Evolutionary conservation across 2,329 filamentous ascomycete species (phyloP).

Genomic region (Ascochyta rabiei): DNA sequence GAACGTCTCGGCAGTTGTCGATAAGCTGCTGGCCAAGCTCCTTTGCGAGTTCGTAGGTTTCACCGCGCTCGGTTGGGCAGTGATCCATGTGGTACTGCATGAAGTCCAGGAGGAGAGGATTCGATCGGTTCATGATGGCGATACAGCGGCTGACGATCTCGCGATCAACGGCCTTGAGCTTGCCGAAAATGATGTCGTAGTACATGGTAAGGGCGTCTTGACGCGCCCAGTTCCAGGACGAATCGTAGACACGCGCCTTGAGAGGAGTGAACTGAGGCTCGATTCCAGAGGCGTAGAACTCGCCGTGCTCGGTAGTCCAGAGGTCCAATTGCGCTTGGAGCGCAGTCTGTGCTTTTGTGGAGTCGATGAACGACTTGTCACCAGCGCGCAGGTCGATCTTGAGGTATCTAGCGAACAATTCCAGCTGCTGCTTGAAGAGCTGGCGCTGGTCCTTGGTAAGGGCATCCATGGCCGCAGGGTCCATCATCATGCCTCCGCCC

Average conservation of each 20-base stretch:
- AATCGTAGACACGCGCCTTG: conserved; percentile 96
- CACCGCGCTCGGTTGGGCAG: conserved; percentile 93
- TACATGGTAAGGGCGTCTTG: conserved; percentile 99
- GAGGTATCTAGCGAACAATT: conserved; percentile 91
- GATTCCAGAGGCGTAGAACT: conserved; percentile 93
- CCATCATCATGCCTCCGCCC: conserved; percentile 97
- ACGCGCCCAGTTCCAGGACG: conserved; percentile 98
- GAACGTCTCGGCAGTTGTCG: conserved; percentile 94
- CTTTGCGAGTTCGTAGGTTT: conserved; percentile 98
- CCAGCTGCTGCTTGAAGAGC: conserved; percentile 97
- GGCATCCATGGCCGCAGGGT: conserved; percentile 93
- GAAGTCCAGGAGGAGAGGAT: conserved; percentile 92
- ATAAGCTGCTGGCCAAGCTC: conserved; percentile 91
- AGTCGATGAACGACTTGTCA: conserved; percentile 87
- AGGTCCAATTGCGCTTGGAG: conserved; percentile 93
- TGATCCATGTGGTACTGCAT: conserved; percentile 99
- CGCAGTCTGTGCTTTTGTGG: conserved; percentile 83
- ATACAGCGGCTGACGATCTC: conserved; percentile 99
- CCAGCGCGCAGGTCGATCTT: conserved; percentile 97
- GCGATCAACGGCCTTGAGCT: conserved; percentile 88
- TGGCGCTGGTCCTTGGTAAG: conserved; percentile 95
- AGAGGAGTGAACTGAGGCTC: conserved; percentile 91
- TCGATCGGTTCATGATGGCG: conserved; percentile 98
- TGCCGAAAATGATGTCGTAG: conserved; percentile 97
- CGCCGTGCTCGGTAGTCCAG: conserved; percentile 94